A percentile compares a stretch with the other conserved stretches of the same genome.
phyloP scores from a whole-genome alignment of 2,329 filamentous ascomycete species.

The Xylaria multiplex region DNA sequence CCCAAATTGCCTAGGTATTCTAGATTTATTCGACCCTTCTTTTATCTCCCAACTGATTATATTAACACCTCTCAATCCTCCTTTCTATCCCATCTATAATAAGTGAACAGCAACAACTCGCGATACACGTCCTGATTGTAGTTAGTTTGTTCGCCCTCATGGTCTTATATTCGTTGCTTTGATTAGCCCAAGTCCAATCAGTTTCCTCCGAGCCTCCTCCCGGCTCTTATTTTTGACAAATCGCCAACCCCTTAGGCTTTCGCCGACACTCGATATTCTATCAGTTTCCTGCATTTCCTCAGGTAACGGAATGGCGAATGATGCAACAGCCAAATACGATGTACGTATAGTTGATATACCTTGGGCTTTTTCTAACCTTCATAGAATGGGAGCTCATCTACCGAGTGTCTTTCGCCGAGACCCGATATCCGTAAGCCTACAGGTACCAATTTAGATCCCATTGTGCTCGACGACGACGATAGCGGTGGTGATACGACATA shows the following conservation, averaged over 20 bases:
- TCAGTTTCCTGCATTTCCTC: neutral
- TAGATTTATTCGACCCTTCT: neutral
- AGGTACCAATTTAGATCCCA: constrained; percentile 1
- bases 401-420: neutral
- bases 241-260: neutral
- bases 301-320: neutral
- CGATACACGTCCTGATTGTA: neutral
- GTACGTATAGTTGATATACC: neutral
- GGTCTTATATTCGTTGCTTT: neutral
- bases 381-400: neutral
- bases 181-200: neutral
- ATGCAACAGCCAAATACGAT: neutral
- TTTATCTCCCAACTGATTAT: no score
- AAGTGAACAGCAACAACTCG: neutral
- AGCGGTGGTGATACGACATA: neutral
- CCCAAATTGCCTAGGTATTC: neutral
- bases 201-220: neutral
- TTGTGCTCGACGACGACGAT: constrained; percentile 11
- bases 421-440: neutral
- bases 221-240: neutral
- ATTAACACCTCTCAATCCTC: no score
- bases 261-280: neutral
- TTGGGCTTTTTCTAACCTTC: constrained; percentile 4
- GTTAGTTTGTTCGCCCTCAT: neutral
- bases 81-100: neutral